Evolutionary conservation across 2,329 filamentous ascomycete species (phyloP), one percentile per base, ranked within the genome.

Genomic region (Byssoonygena ceratinophila): DNA sequence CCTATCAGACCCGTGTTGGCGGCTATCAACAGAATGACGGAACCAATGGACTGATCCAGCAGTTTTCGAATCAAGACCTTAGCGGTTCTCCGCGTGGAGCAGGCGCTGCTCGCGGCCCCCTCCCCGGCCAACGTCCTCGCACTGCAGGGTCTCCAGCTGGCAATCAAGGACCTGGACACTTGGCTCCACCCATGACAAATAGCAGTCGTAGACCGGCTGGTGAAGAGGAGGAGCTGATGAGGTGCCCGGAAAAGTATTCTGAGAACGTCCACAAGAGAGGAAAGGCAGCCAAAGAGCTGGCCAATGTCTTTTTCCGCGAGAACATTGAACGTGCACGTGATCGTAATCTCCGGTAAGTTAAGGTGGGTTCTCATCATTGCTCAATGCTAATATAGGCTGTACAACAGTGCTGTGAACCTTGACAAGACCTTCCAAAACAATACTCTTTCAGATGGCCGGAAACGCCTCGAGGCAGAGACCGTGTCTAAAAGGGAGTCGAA

Each of bases 11-110:
- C 52, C 73, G 73, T 58, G 70, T 69, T 44, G 47, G 52, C 63
- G 46, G 36, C 9, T 77, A 76, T 60, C 68, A 68, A 73, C 79
- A 74, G 66, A 88, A 87, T 63, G 89, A 96, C 65, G 85, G 84
- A 60, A 94, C 91, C 61, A 92, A 88, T 62, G 90, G 89, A 27
- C 79, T 97, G 43, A 89, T 90, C 55, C 88, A 96, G 67, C 92
- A 98, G 68, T 94, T 97, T 70, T 94, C 91, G 54, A 89, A 96
- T 70, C 91, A 97, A 75, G 94, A 96, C 68, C 78, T 97, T 37
- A 84, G 86, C 55, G 81, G 81, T 41, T 82, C 80, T 40, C 82
- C 82, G 55, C 80, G 88, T 59, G 41, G 41, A 23, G 22, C 43
- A 8, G 50, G 37, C 25, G 77, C 78, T 27, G 82, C 80, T 55